Base-by-base conservation (phyloP, 306 rosid genomes). In the Citrullus mucosospermus region DNA sequence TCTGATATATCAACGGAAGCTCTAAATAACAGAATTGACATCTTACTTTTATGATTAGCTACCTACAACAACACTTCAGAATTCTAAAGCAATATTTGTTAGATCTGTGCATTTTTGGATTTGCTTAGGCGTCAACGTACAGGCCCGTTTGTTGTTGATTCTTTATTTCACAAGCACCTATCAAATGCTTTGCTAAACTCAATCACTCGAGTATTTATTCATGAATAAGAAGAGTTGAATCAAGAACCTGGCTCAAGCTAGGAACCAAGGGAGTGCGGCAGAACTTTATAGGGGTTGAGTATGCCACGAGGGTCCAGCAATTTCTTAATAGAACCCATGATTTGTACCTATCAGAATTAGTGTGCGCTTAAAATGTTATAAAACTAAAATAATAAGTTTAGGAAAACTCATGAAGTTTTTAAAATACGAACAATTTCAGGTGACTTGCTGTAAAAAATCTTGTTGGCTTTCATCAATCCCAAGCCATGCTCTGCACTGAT, bases 251-350 rank as follows among this genome's bases (percentile, higher is more conserved):
- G 61, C 39, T 32, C 60, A 25, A 43, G 25, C 30, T 63, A 58
- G 44, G 93, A 85, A 76, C 53, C 41, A 70, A 86, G 41, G 28
- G 89, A 83, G 79, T 69, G 85, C 1, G 97, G 98, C 78, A 94
- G 96, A 84, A 94, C 96, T 89, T 94, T 94, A 73, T 94, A 94
- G 16, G 98, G 98, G 81, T 94, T 94, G 82, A 94, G 98, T 81
- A 94, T 90, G 81, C 89, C 90, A 63, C 85, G 82, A 12, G 98
- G 95, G 78, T 94, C 98, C 91, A 94, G 71, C 87, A 92, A 70
- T 63, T 88, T 92, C 95, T 94, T 94, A 84, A 94, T 87, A 46
- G 95, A 90, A 78, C 80, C 87, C 98, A 94, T 94, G 77, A 92
- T 43, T 85, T 86, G 85, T 81, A 92, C 98, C 98, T 94, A 88